A percentile compares a stretch with the other conserved stretches of the same genome.
Conservation (phyloP, 2,329 filamentous ascomycete species). For the Colletotrichum scovillei region DNA sequence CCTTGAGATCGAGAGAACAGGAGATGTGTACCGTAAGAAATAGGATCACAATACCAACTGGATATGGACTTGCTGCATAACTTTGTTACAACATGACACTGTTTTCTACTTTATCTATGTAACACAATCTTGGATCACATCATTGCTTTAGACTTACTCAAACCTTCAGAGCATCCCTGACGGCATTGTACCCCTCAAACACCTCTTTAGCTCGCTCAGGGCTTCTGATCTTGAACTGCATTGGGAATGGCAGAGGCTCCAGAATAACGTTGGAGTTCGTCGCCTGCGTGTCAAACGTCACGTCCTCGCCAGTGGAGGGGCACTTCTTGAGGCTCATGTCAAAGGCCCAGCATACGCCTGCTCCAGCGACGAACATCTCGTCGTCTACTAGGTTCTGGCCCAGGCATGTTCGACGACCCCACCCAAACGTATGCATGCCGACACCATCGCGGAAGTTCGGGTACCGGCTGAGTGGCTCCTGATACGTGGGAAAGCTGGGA, state of each 20-base stretch:
- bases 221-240: conserved; percentile 56
- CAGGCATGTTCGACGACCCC: conserved; percentile 71
- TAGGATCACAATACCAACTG: neutral
- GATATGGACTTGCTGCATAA: neutral
- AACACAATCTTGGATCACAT: neutral
- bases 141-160: conserved; percentile 8
- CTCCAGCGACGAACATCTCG: conserved; percentile 64
- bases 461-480: conserved; percentile 71
- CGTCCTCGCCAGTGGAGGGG: conserved; percentile 52
- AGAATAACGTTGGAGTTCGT: conserved; percentile 65
- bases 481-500: conserved; percentile 71
- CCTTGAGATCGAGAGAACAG: conserved; percentile 58
- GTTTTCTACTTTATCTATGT: neutral
- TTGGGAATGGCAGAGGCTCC: conserved; percentile 59
- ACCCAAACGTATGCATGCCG: conserved; percentile 73
- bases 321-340: conserved; percentile 53
- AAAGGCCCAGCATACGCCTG: conserved; percentile 62
- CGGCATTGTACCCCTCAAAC: conserved; percentile 49
- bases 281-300: conserved; percentile 60
- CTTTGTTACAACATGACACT: neutral
- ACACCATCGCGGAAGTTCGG: conserved; percentile 69
- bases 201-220: conserved; percentile 51
- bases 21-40: conserved; percentile 55
- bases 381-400: conserved; percentile 72
- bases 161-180: conserved; percentile 46